Percentiles rank a stretch among this genome's conserved stretches.
These are phyloP conservation scores for Russula compacta DNA, from an alignment of 768 basidiomycete genomes.

Conservation along the genomic window DNA sequence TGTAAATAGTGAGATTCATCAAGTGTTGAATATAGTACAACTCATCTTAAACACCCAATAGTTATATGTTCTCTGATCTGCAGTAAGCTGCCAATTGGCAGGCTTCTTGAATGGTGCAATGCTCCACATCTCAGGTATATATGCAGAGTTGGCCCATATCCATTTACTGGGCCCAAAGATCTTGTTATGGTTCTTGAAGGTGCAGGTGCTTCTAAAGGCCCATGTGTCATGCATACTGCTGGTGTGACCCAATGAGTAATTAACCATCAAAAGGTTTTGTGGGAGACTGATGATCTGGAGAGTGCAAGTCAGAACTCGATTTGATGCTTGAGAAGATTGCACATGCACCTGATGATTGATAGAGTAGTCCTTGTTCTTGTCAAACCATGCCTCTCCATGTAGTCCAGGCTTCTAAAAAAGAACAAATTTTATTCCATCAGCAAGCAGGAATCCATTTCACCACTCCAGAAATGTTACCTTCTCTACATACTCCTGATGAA, in stretches of 20 bases:
- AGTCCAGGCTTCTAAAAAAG: not conserved
- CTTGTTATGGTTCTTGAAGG: not conserved
- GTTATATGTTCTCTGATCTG: not conserved
- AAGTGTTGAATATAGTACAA: not conserved
- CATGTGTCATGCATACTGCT: not conserved
- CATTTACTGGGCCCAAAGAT: not conserved
- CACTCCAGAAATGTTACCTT: not conserved
- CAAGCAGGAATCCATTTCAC: not conserved
- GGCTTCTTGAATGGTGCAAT: not conserved
- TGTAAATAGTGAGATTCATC: not conserved
- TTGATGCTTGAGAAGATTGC: not conserved
- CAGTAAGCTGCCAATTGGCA: not conserved
- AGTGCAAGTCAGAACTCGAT: not conserved
- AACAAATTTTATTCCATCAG: not conserved
- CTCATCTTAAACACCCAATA: not conserved
- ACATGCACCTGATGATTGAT: not conserved
- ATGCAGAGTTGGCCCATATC: not conserved
- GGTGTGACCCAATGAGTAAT: not conserved
- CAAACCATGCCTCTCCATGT: not conserved
- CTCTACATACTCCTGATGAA: not conserved
- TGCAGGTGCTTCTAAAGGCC: not conserved
- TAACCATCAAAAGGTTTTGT: not conserved
- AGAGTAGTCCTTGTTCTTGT: not conserved
- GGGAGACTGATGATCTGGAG: not conserved
- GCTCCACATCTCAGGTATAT: not conserved